These are phyloP conservation scores for Gymnopilus dilepis DNA, from an alignment of 768 basidiomycete genomes.

Conservation along the genomic window DNA sequence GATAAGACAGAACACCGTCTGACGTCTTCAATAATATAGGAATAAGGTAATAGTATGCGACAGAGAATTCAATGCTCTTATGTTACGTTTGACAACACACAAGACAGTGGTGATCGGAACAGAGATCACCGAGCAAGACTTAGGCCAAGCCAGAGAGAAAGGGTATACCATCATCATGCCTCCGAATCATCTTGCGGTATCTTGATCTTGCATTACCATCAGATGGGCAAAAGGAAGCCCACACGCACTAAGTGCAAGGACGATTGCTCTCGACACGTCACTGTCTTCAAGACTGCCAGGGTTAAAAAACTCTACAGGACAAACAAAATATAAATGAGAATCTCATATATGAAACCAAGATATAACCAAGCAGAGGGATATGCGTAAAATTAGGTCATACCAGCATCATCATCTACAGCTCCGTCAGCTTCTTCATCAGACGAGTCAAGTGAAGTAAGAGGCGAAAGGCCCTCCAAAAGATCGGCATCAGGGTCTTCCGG, in stretches of 20 bases:
- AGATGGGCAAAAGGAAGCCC: conserved; percentile 16
- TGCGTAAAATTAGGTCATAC: not conserved
- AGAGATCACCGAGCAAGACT: not conserved
- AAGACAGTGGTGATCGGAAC: not conserved
- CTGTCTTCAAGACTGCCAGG: conserved; percentile 28
- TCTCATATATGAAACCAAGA: not conserved
- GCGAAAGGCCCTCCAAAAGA: conserved; percentile 11
- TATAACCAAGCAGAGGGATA: not conserved
- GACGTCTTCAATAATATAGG: not conserved
- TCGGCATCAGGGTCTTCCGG: not conserved
- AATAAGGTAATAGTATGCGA: conserved; percentile 1
- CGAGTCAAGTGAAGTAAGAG: conserved; percentile 11
- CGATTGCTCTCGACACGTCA: conserved; percentile 32
- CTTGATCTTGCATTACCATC: not conserved
- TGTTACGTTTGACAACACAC: not conserved
- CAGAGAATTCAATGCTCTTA: not conserved
- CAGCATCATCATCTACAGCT: conserved; percentile 10
- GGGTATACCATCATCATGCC: not conserved
- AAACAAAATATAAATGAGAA: conserved; percentile 8
- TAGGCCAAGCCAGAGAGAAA: no score
- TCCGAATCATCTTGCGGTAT: not conserved
- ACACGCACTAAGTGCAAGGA: conserved; percentile 27
- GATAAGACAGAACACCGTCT: not conserved
- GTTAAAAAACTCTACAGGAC: conserved; percentile 18
- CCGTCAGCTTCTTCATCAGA: conserved; percentile 9